A percentile compares a stretch with the other conserved stretches of the same genome.
phyloP scores from a whole-genome alignment of 2,329 filamentous ascomycete genomes.

The Claviceps sp. region DNA sequence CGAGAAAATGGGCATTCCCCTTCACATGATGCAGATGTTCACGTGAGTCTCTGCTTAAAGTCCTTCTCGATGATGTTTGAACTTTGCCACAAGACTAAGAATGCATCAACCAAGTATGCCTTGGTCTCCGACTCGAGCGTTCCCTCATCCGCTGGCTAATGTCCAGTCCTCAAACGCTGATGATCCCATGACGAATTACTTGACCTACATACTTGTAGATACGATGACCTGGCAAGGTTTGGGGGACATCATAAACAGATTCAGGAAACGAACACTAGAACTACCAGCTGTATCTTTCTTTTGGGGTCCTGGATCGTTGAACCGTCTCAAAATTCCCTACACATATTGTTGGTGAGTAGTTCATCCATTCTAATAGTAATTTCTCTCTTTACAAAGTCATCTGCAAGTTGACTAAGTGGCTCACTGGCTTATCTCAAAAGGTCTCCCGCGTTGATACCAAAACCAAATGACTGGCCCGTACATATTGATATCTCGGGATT shows the following conservation, averaged over 20 bases:
- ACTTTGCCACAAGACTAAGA: not conserved
- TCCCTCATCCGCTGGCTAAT: slow-evolving; percentile 77
- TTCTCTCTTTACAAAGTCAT: not conserved
- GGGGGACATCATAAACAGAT: slow-evolving; percentile 82
- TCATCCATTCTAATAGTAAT: no score
- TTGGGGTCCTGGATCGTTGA: slow-evolving; percentile 70
- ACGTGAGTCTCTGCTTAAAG: slow-evolving; percentile 43
- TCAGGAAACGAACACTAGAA: slow-evolving; percentile 60
- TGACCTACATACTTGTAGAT: slow-evolving; percentile 74
- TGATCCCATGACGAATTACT: slow-evolving; percentile 63
- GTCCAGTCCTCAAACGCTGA: slow-evolving; percentile 67
- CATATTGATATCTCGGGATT: slow-evolving; percentile 66
- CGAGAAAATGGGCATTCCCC: slow-evolving; percentile 59
- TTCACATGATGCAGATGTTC: slow-evolving; percentile 88
- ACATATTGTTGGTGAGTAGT: slow-evolving; percentile 68
- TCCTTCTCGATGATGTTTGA: not conserved
- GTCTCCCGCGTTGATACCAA: slow-evolving; percentile 65
- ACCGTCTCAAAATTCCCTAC: slow-evolving; percentile 63
- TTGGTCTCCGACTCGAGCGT: slow-evolving; percentile 74
- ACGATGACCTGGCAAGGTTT: slow-evolving; percentile 90
- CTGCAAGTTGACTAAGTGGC: slow-evolving; percentile 2
- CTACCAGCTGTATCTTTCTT: slow-evolving; percentile 67
- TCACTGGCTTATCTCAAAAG: slow-evolving; percentile 8
- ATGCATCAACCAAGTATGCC: slow-evolving; percentile 59
- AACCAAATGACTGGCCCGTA: slow-evolving; percentile 61